A percentile compares a stretch with the other conserved stretches of the same genome.
phyloP scores from a whole-genome alignment of 192 early-diverging fungal species.

The Allomyces javanicus region DNA sequence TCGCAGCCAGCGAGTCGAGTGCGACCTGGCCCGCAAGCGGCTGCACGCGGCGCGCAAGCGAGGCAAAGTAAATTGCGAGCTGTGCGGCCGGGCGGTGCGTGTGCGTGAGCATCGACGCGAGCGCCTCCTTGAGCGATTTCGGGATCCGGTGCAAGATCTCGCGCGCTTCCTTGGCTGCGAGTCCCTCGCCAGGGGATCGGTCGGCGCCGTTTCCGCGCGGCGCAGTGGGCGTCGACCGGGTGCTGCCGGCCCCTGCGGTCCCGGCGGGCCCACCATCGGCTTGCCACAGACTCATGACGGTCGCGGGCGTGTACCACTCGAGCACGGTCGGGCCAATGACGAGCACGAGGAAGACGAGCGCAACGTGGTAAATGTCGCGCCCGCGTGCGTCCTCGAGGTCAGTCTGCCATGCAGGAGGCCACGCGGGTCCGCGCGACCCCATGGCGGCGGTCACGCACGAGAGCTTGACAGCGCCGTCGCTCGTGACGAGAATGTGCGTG shows the following conservation, averaged over 20 bases:
- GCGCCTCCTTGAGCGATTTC: background rate
- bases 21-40: background rate
- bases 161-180: background rate
- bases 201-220: background rate
- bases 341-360: background rate
- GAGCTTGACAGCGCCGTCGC: background rate
- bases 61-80: background rate
- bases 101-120: background rate
- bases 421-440: background rate
- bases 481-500: background rate
- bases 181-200: background rate
- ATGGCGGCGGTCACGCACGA: background rate
- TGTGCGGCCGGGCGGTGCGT: background rate
- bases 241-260: background rate
- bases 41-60: background rate
- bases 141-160: background rate
- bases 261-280: background rate
- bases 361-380: background rate
- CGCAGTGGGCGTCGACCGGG: background rate
- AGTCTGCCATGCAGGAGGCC: background rate
- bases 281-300: background rate
- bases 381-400: background rate
- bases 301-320: background rate
- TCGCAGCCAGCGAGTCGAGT: no score
- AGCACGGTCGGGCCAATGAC: background rate